Percentiles rank a stretch among this genome's conserved stretches.
Conservation (phyloP, 2,329 filamentous ascomycete species). For the Aspergillus pseudonomiae region DNA sequence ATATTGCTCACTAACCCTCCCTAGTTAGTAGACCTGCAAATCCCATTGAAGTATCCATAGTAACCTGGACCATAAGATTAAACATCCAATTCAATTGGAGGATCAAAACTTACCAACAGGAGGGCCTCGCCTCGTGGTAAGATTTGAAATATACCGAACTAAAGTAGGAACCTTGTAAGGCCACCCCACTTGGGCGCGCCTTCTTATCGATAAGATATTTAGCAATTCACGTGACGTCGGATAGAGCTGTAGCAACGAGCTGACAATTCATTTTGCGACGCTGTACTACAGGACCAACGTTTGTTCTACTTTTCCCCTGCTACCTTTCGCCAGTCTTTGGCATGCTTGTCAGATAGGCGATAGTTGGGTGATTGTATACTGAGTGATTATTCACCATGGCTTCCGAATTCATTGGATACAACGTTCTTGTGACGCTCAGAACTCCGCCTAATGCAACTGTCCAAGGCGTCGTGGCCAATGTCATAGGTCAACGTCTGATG, state of each 20-base stretch:
- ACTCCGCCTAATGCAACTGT: conserved; percentile 66
- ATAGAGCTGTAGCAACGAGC: conserved; percentile 19
- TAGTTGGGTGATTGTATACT: background rate
- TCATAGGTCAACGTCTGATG: conserved; percentile 70
- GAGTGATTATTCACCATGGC: conserved; percentile 57
- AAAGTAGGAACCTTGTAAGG: background rate
- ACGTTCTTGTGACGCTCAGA: conserved; percentile 73
- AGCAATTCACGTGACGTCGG: conserved; percentile 26
- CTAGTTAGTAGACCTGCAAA: background rate
- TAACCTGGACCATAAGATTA: background rate
- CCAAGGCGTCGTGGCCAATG: conserved; percentile 70
- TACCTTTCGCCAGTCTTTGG: conserved; percentile 1
- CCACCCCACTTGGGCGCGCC: conserved; percentile 10
- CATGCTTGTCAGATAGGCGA: conserved; percentile 12
- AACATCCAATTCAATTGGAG: background rate
- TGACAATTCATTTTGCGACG: conserved; percentile 24
- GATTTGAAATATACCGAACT: background rate
- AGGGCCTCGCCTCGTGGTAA: background rate
- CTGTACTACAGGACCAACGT: conserved; percentile 9
- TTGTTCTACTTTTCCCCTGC: background rate
- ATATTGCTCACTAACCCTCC: background rate
- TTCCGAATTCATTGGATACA: conserved; percentile 72
- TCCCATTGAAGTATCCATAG: background rate
- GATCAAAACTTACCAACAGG: background rate
- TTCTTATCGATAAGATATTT: conserved; percentile 29